Conservation (phyloP, 2,329 filamentous ascomycete species). For the Chaetomiaceae sp. region DNA sequence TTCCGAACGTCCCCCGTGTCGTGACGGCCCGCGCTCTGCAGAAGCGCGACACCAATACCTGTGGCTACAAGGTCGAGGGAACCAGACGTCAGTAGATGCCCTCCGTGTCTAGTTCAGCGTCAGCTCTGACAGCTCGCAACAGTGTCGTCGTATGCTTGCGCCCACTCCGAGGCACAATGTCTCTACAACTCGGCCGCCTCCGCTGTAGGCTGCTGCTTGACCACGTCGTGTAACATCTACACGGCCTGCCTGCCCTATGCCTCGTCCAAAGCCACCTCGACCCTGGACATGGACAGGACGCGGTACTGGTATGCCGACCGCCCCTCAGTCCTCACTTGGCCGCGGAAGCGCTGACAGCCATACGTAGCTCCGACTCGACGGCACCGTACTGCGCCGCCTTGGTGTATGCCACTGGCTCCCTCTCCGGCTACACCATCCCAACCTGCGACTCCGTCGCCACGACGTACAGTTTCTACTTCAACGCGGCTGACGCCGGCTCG, state of each 20-base stretch:
- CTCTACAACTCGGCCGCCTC: conserved; percentile 10
- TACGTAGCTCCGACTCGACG: conserved; percentile 11
- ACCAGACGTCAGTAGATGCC: background rate
- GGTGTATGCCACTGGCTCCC: conserved; percentile 1
- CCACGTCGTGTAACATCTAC: conserved; percentile 13
- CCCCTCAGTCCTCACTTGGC: background rate
- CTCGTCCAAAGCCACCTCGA: conserved; percentile 5
- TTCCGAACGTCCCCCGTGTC: background rate
- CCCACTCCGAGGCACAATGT: conserved; percentile 1
- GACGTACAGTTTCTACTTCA: conserved; percentile 7
- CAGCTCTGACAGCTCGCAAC: background rate
- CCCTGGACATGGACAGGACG: conserved; percentile 16
- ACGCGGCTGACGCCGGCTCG: background rate
- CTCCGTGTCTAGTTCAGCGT: background rate
- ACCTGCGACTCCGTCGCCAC: conserved; percentile 11
- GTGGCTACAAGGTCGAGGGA: conserved; percentile 16
- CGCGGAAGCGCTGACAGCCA: background rate
- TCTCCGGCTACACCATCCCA: conserved; percentile 18
- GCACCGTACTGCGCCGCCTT: conserved; percentile 16
- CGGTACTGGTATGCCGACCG: conserved; percentile 13
- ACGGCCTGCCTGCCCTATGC: conserved; percentile 16
- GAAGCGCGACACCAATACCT: conserved; percentile 14
- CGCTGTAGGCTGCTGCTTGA: conserved; percentile 20
- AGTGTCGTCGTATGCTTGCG: conserved; percentile 4
- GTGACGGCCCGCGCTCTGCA: conserved; percentile 7